A percentile compares a stretch with the other conserved stretches of the same genome.
Conservation (phyloP, 1,139 yeast species). For the Yamadazyma siamensis region DNA sequence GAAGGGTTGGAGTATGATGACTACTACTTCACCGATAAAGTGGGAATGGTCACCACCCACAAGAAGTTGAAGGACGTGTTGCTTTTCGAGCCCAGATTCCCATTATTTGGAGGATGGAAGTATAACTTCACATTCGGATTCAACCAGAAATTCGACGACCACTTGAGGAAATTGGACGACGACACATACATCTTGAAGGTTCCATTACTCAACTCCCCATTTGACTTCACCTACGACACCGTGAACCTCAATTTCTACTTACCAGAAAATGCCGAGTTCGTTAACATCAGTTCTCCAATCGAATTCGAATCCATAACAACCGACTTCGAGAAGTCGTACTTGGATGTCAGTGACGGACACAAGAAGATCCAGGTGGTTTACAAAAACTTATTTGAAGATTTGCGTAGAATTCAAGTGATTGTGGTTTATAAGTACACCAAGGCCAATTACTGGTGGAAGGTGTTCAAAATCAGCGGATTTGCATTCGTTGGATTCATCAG, state of each 20-base stretch:
- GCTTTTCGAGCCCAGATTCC: conserved; percentile 80
- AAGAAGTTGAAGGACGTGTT: conserved; percentile 47
- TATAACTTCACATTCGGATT: conserved; percentile 95
- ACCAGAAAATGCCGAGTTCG: conserved; percentile 81
- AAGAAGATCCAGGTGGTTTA: conserved; percentile 66
- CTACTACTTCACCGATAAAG: conserved; percentile 77
- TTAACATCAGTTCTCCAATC: conserved; percentile 59
- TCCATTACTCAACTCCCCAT: conserved; percentile 73
- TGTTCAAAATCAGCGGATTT: conserved; percentile 62
- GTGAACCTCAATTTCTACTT: conserved; percentile 63
- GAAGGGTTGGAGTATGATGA: conserved; percentile 46
- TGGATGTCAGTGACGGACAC: conserved; percentile 79
- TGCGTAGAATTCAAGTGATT: conserved; percentile 53
- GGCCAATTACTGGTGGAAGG: conserved; percentile 56
- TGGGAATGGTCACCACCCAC: conserved; percentile 92
- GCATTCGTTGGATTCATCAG: conserved; percentile 61
- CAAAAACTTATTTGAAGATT: conserved; percentile 67
- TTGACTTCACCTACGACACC: conserved; percentile 62
- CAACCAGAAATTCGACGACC: conserved; percentile 58
- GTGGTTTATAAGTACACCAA: conserved; percentile 62
- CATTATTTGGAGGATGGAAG: conserved; percentile 94
- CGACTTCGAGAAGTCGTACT: conserved; percentile 56
- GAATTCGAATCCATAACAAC: conserved; percentile 34
- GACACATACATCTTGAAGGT: conserved; percentile 62
- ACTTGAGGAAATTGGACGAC: conserved; percentile 42